These are phyloP conservation scores for Pseudogymnoascus sp. DNA, from an alignment of 2,329 filamentous ascomycete species.

Conservation along the genomic window DNA sequence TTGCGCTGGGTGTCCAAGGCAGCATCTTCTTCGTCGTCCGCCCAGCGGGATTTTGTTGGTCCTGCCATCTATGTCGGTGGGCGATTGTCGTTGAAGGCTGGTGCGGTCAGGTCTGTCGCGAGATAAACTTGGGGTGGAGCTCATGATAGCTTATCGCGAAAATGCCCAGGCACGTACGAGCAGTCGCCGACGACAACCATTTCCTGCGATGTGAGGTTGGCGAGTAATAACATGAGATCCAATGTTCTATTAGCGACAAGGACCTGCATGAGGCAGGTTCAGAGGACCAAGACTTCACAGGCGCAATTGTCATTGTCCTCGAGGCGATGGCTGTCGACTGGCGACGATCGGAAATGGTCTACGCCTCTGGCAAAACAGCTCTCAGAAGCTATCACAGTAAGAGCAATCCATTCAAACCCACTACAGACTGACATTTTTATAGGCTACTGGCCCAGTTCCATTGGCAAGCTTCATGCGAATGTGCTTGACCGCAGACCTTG, in stretches of 20 bases:
- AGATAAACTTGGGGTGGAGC: slow-evolving; percentile 5
- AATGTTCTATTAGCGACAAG: slow-evolving; percentile 19
- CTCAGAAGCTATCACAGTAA: slow-evolving; percentile 76
- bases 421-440: slow-evolving; percentile 25
- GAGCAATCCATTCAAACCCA: slow-evolving; percentile 12
- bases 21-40: slow-evolving; percentile 71
- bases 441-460: slow-evolving; percentile 83
- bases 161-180: not conserved
- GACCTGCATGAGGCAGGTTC: slow-evolving; percentile 18
- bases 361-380: slow-evolving; percentile 85
- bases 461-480: slow-evolving; percentile 97
- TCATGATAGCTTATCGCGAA: not conserved
- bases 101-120: not conserved
- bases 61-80: not conserved
- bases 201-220: not conserved
- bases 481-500: slow-evolving; percentile 83
- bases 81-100: not conserved
- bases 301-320: slow-evolving; percentile 12
- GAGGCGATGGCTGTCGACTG: slow-evolving; percentile 23
- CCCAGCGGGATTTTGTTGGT: slow-evolving; percentile 64
- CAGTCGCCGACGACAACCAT: not conserved
- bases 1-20: slow-evolving; percentile 64
- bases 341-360: slow-evolving; percentile 56
- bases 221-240: slow-evolving; percentile 21
- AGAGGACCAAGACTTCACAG: slow-evolving; percentile 13